Base-by-base conservation (phyloP, 768 basidiomycete species). In the Piloderma croceum region DNA sequence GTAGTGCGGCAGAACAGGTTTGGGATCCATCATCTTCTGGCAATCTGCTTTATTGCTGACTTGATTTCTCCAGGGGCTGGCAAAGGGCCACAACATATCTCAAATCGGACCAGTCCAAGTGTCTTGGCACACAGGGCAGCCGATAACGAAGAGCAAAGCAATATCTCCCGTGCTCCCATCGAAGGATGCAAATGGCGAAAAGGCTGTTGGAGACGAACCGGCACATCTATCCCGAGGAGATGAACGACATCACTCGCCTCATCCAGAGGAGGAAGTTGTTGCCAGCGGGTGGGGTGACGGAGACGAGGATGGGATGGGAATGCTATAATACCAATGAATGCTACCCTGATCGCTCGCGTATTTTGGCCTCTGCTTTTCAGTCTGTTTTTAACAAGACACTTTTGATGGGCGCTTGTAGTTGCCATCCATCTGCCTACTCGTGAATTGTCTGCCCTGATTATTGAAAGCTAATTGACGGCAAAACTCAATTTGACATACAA, bases 1-100 rank as follows among this genome's bases (percentile, higher is more conserved):
- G 89, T 41, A 66, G 69, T 20, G 80, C 72, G 18, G 89, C 90
- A 10, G 89, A 91, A 60, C 82, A 83, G 72, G 87, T 85, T 49
- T 23, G 67, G 54, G 18, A 21, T 47, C 37, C 17, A 15, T 38
- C 25, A 29, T 39, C 12, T 9, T 34, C 18, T 40, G 10, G 24
- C 33, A 13, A 39, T 31, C 20, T 23, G 24, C 29, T 15, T 36
- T 18, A 34, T 33, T 39, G 24, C 40, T 54, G 7, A 58, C 41
- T 36, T 31, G 24, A 36, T 25, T 32, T 41, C 45, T 44, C 5
- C 44, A 89, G 83, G 87, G 79, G 15, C 60, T 90, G 3, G 74
- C 81, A 31, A 88, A 87, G 58, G 87, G 86, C 18, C 57, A 62
- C 12, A 74, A 76, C 42, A 76, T 90, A 34, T 76, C 87, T 6